phyloP scores from a whole-genome alignment of 345 rosid species.

The Orychophragmus violaceus region DNA sequence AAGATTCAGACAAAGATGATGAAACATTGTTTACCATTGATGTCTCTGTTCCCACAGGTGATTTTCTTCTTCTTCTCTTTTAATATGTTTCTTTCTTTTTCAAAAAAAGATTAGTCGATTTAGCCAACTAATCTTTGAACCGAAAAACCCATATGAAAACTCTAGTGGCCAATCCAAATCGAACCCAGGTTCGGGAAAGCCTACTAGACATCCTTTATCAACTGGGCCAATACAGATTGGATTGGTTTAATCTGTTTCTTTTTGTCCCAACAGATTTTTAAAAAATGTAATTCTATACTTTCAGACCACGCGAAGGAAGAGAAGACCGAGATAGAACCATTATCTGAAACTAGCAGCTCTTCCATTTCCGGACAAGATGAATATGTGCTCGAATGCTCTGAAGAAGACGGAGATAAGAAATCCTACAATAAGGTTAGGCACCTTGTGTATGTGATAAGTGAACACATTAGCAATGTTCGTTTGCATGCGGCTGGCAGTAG shows the following conservation, averaged over 20 bases:
- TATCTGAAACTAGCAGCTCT: conserved; percentile 32
- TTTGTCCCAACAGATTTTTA: no score
- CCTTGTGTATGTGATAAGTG: neutral
- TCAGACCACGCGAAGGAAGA: conserved; percentile 34
- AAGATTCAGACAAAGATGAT: conserved; percentile 30
- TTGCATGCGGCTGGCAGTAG: no score
- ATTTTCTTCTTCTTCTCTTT: neutral
- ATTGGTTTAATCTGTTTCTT: neutral
- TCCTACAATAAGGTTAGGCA: conserved; percentile 35
- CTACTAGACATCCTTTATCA: no score
- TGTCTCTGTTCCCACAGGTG: conserved; percentile 45
- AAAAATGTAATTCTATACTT: neutral
- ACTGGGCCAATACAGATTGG: no score
- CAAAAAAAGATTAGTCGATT: no score
- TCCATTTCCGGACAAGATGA: conserved; percentile 11
- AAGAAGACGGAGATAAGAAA: conserved; percentile 14
- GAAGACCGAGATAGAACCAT: conserved; percentile 11
- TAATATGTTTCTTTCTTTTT: neutral
- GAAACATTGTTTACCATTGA: conserved; percentile 30
- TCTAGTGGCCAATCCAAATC: no score
- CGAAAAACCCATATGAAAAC: no score
- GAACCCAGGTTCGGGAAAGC: no score
- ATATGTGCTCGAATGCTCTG: neutral
- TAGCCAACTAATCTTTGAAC: no score
- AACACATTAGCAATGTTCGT: no score